These are phyloP conservation scores for Aspergillus kassunensis DNA, from an alignment of 495 filamentous ascomycete genomes.

Conservation along the genomic window DNA sequence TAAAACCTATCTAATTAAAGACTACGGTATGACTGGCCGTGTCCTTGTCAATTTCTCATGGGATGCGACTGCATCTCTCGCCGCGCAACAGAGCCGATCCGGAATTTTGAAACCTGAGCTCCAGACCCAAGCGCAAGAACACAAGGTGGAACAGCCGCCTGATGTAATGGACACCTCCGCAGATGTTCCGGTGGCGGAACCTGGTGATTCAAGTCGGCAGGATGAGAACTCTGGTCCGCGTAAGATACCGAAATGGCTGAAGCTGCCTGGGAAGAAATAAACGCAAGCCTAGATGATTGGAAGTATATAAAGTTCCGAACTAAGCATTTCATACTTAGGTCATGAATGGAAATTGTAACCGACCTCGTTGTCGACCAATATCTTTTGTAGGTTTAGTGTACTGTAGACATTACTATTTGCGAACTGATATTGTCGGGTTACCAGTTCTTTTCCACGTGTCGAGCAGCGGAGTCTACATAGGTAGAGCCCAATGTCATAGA, in stretches of 20 bases:
- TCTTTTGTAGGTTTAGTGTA: no score
- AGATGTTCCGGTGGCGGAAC: constrained; percentile 24
- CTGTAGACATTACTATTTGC: no score
- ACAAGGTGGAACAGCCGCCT: constrained; percentile 52
- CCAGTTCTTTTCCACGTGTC: no score
- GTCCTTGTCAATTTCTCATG: constrained; percentile 77
- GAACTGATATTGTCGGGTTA: no score
- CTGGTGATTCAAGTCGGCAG: constrained; percentile 22
- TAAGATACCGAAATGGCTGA: constrained; percentile 66
- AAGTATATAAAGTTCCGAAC: no score
- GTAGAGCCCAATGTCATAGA: no score
- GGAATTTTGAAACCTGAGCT: constrained; percentile 62
- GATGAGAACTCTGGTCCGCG: constrained; percentile 46
- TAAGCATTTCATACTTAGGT: not conserved
- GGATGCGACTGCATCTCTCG: constrained; percentile 55
- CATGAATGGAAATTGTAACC: no score
- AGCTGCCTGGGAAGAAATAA: constrained; percentile 57
- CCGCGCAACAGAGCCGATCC: constrained; percentile 32
- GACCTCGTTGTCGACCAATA: no score
- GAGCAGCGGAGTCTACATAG: no score
- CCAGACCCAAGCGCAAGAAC: constrained; percentile 59
- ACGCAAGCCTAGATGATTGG: not conserved
- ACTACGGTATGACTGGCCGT: constrained; percentile 62
- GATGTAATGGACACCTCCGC: constrained; percentile 41
- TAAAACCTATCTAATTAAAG: constrained; percentile 60